Evolutionary conservation across 495 filamentous ascomycete genomes (phyloP).

Genomic region (Penicillium longicatenatum): DNA sequence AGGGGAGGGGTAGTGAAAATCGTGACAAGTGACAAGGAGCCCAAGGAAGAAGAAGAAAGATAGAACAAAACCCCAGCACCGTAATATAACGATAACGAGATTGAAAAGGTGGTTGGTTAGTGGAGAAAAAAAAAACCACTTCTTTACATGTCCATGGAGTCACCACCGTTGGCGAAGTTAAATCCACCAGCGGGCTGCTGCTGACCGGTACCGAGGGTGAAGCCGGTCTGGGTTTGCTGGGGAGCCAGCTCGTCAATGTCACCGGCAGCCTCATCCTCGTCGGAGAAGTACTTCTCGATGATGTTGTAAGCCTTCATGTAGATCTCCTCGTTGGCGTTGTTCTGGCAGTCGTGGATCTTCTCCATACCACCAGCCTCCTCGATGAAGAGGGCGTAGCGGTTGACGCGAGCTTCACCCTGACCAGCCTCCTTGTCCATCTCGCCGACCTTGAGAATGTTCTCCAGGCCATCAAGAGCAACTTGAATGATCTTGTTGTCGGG

Average conservation of each 20-base stretch:
- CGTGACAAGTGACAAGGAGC: conserved; percentile 26
- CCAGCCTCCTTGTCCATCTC: conserved; percentile 96
- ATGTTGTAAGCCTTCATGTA: conserved; percentile 99
- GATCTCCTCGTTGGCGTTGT: conserved; percentile 99
- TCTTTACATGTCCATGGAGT: conserved; percentile 98
- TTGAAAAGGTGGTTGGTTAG: background rate
- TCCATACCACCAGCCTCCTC: conserved; percentile 99
- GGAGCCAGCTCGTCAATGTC: conserved; percentile 72
- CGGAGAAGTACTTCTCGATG: conserved; percentile 99
- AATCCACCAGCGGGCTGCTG: conserved; percentile 79
- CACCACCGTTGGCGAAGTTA: conserved; percentile 87
- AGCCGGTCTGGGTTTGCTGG: conserved; percentile 69
- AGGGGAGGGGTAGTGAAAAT: conserved; percentile 22
- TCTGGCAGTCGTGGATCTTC: conserved; percentile 99
- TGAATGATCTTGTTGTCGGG: conserved; percentile 99
- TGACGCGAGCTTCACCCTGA: conserved; percentile 74
- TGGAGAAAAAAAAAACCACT: conserved; percentile 3
- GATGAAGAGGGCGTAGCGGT: conserved; percentile 96
- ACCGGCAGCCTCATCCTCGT: conserved; percentile 87
- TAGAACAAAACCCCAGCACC: conserved; percentile 13
- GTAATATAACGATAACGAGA: background rate
- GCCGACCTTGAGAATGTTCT: conserved; percentile 99
- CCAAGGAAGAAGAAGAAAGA: conserved; percentile 10
- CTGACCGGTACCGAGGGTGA: conserved; percentile 79
- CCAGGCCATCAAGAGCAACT: conserved; percentile 94